Conservation (phyloP, 78 protist genomes). For the Tieghemostelium lacteum region DNA sequence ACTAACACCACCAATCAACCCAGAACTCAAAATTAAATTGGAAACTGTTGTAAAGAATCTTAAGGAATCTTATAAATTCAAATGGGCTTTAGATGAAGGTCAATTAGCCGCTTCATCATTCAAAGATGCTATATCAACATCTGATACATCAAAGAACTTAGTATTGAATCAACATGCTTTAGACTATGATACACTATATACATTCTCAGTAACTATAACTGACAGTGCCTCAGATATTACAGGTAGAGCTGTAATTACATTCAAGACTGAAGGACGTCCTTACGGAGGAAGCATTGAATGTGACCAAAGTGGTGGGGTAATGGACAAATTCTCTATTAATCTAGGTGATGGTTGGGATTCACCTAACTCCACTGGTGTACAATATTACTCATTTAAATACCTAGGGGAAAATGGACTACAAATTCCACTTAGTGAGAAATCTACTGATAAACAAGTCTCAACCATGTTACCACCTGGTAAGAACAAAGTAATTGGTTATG, state of each 20-base stretch:
- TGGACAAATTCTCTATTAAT: conserved; percentile 15
- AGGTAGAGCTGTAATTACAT: conserved; percentile 44
- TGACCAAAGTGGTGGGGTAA: conserved; percentile 4
- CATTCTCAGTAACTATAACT: conserved; percentile 3
- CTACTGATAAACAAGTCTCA: neutral
- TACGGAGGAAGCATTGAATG: conserved; percentile 38
- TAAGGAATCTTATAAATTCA: neutral
- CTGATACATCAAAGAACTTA: neutral
- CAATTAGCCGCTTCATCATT: neutral
- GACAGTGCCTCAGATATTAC: neutral
- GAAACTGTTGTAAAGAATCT: neutral
- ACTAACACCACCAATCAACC: conserved; percentile 23
- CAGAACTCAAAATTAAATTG: conserved; percentile 20
- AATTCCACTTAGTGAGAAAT: conserved; percentile 24
- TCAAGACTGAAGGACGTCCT: conserved; percentile 49
- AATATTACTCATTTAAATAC: conserved; percentile 29
- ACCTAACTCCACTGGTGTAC: conserved; percentile 44
- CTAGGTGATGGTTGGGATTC: conserved; percentile 41
- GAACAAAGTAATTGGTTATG: conserved; percentile 25
- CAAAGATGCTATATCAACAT: conserved; percentile 14
- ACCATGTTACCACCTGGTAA: conserved; percentile 43
- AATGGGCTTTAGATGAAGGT: conserved; percentile 42
- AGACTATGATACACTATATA: conserved; percentile 3
- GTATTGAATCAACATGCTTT: conserved; percentile 29
- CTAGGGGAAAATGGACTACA: neutral